These are phyloP conservation scores for Thelonectria rubi DNA, from an alignment of 2,329 filamentous ascomycete species.

Conservation along the genomic window DNA sequence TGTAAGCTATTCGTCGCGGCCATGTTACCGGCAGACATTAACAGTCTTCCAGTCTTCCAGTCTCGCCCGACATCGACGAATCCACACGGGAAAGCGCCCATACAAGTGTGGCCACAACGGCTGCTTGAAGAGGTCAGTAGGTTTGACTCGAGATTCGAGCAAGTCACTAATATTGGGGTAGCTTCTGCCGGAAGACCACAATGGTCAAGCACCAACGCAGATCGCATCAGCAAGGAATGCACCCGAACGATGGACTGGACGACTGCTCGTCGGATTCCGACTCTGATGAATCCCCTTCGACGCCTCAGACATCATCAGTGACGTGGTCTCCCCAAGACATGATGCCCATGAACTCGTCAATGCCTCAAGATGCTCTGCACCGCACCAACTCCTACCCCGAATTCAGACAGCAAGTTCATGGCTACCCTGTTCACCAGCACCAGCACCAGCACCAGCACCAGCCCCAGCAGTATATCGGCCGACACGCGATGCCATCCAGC, in stretches of 20 bases:
- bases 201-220: constrained; percentile 74
- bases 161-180: constrained; percentile 45
- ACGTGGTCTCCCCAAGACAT: constrained; percentile 61
- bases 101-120: constrained; percentile 70
- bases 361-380: constrained; percentile 54
- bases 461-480: constrained; percentile 52
- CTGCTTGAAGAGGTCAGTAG: constrained; percentile 66
- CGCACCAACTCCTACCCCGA: constrained; percentile 64
- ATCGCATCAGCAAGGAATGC: constrained; percentile 67
- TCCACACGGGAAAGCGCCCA: constrained; percentile 73
- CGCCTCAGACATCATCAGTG: constrained; percentile 62
- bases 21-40: background rate
- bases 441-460: constrained; percentile 44
- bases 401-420: constrained; percentile 60
- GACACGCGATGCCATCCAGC: constrained; percentile 57
- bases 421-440: constrained; percentile 52
- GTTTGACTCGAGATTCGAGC: background rate
- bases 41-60: constrained; percentile 64
- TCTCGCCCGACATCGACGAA: constrained; percentile 70
- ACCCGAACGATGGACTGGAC: constrained; percentile 62
- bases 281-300: constrained; percentile 66
- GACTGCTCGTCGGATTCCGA: constrained; percentile 67
- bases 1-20: constrained; percentile 54
- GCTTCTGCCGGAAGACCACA: constrained; percentile 77
- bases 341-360: constrained; percentile 49